These are phyloP conservation scores for Dalechampia spathulata DNA, from an alignment of 441 rosid species.

Conservation along the genomic window DNA sequence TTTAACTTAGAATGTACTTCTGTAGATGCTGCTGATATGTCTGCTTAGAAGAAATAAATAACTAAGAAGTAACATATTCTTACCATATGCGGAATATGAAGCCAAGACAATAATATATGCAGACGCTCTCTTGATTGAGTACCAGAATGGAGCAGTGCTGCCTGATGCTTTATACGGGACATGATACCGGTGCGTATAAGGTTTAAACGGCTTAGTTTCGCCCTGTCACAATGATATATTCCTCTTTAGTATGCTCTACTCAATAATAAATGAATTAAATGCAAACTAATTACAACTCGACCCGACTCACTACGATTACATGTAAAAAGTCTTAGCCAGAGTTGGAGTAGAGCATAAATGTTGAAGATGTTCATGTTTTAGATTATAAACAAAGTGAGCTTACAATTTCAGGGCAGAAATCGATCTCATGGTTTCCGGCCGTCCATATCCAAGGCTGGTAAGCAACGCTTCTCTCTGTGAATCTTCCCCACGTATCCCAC, in stretches of 20 bases:
- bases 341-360: too few relatives aligned
- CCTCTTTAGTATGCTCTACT: neutral
- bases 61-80: neutral
- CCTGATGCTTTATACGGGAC: constrained; percentile 57
- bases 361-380: neutral
- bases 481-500: constrained; percentile 90
- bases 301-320: too few relatives aligned
- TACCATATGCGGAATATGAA: constrained; percentile 84
- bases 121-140: constrained; percentile 80
- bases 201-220: constrained; percentile 71
- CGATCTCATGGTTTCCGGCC: constrained; percentile 79
- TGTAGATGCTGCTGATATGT: neutral
- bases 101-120: constrained; percentile 71
- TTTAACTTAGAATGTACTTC: too few relatives aligned
- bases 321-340: too few relatives aligned
- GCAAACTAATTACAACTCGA: too few relatives aligned
- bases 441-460: constrained; percentile 97
- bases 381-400: constrained; percentile 5
- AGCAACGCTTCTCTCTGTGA: constrained; percentile 65
- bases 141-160: constrained; percentile 75
- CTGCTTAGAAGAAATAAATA: neutral
- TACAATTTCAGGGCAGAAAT: constrained; percentile 61
- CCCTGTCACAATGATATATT: constrained; percentile 42
- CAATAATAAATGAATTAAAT: too few relatives aligned
- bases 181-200: constrained; percentile 52